Evolutionary conservation across 1,139 yeast genomes (phyloP), one percentile per base, ranked within the genome.

Genomic region (Hyphopichia wangnamkhiaoensis): DNA sequence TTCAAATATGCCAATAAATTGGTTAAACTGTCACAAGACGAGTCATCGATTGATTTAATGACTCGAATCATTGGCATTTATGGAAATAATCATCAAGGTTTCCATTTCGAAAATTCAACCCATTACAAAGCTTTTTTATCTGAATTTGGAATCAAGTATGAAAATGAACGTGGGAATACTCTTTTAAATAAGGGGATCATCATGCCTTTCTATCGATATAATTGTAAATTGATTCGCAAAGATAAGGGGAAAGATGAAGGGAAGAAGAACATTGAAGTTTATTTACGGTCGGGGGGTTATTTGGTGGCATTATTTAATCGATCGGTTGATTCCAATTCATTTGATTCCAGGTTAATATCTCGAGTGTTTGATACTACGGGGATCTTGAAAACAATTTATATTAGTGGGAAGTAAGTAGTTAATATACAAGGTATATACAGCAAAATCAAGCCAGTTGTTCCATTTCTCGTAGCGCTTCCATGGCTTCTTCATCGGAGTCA

Each of bases 281-380:
- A 67, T 45, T 61, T 74, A 42, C 66, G 77, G 44, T 67, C 78
- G 13, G 84, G 84, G 1, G 88, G 88, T 0, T 82, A 68, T 46
- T 53, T 82, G 31, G 64, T 83, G 48, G 80, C 76, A 1, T 71
- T 76, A 10, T 79, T 80, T 50, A 66, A 65, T 37, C 60, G 65
- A 29, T 46, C 50, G 3, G 26, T 35, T 0, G 40, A 43, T 0
- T 54, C 58, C 19, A 59, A 62, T 9, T 58, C 52, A 3, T 63
- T 77, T 37, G 54, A 63, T 10, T 67, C 68, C 1, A 69, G 65
- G 2, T 69, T 69, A 38, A 65, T 81, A 21, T 79, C 80, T 32
- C 69, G 68, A 35, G 68, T 80, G 5, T 72, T 63, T 43, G 62
- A 59, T 37, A 64, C 67, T 48, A 65, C 69, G 3, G 53, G 69